Evolutionary conservation across 2,329 filamentous ascomycete genomes (phyloP).

Genomic region (Emergomyces pasteurianus): DNA sequence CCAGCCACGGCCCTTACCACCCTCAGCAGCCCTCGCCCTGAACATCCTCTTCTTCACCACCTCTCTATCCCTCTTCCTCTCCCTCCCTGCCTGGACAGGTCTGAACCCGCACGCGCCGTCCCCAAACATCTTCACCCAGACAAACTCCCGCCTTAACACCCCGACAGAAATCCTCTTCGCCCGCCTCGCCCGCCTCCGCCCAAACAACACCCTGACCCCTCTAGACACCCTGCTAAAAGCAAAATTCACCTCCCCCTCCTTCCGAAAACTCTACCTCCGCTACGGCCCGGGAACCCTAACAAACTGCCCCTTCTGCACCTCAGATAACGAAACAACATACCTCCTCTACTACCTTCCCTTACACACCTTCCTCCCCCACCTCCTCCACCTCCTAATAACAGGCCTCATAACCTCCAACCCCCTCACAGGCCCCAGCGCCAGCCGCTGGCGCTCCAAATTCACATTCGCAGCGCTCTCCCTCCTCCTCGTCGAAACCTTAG

Average conservation of each 20-base stretch:
- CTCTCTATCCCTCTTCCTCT: conserved; percentile 45
- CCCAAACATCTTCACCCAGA: conserved; percentile 63
- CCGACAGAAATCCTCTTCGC: conserved; percentile 75
- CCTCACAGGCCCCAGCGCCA: conserved; percentile 51
- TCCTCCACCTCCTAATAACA: conserved; percentile 61
- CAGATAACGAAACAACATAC: conserved; percentile 59
- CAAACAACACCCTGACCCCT: conserved; percentile 30
- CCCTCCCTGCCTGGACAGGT: conserved; percentile 40
- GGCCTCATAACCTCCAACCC: conserved; percentile 60
- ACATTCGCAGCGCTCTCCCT: conserved; percentile 50
- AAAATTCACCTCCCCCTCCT: conserved; percentile 59
- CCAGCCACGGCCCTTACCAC: conserved; percentile 25
- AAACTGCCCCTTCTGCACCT: conserved; percentile 68
- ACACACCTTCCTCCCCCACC: conserved; percentile 60
- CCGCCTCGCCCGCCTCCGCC: conserved; percentile 45
- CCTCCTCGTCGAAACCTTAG: conserved; percentile 50
- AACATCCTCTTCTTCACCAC: conserved; percentile 44
- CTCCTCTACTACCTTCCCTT: conserved; percentile 66
- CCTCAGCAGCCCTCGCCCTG: conserved; percentile 26
- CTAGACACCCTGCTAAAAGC: conserved; percentile 54
- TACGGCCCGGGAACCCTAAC: conserved; percentile 65
- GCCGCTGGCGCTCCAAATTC: conserved; percentile 59
- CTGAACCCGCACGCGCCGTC: conserved; percentile 44
- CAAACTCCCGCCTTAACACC: conserved; percentile 71
- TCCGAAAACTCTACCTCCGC: conserved; percentile 68